Percentiles rank a stretch among this genome's conserved stretches.
Conservation (phyloP, 2,329 filamentous ascomycete species). For the Pseudopyricularia cyperi region DNA sequence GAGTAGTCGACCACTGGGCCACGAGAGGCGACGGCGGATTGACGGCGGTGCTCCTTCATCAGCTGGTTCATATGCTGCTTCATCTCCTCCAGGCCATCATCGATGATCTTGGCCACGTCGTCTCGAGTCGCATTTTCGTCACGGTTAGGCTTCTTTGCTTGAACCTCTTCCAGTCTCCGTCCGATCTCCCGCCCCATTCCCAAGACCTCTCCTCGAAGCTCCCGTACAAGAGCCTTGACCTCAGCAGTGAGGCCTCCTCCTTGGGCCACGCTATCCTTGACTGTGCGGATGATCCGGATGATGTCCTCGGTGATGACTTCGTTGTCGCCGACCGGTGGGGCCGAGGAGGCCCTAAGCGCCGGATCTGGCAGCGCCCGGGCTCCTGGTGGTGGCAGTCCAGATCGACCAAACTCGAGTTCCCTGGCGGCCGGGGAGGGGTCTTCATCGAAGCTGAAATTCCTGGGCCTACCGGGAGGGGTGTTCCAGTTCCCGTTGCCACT, state of each 20-base stretch:
- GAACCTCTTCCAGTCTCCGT: conserved; percentile 66
- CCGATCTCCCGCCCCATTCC: conserved; percentile 90
- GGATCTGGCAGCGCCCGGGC: conserved; percentile 30
- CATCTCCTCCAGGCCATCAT: conserved; percentile 69
- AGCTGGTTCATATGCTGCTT: conserved; percentile 73
- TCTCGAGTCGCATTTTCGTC: conserved; percentile 44
- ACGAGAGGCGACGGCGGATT: conserved; percentile 49
- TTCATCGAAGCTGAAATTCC: conserved; percentile 29
- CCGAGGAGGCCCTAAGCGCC: conserved; percentile 29
- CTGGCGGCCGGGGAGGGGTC: conserved; percentile 17
- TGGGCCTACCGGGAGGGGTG: conserved; percentile 6
- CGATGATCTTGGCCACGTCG: conserved; percentile 65
- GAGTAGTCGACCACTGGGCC: conserved; percentile 58
- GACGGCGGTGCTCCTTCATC: conserved; percentile 60
- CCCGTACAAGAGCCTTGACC: conserved; percentile 81
- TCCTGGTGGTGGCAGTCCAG: conserved; percentile 6
- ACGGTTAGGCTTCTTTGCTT: conserved; percentile 28
- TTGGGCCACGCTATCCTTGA: conserved; percentile 85
- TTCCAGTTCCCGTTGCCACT: conserved; percentile 8
- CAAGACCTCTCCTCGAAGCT: conserved; percentile 81
- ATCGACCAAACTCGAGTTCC: conserved; percentile 24
- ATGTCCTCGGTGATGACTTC: conserved; percentile 65
- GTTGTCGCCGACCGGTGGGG: conserved; percentile 27
- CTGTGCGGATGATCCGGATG: conserved; percentile 66
- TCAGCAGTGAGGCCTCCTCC: conserved; percentile 82